A percentile compares a stretch with the other conserved stretches of the same genome.
Evolutionary conservation across 1,284 basidiomycete species (phyloP).

Genomic region (Pseudozyma pruni): DNA sequence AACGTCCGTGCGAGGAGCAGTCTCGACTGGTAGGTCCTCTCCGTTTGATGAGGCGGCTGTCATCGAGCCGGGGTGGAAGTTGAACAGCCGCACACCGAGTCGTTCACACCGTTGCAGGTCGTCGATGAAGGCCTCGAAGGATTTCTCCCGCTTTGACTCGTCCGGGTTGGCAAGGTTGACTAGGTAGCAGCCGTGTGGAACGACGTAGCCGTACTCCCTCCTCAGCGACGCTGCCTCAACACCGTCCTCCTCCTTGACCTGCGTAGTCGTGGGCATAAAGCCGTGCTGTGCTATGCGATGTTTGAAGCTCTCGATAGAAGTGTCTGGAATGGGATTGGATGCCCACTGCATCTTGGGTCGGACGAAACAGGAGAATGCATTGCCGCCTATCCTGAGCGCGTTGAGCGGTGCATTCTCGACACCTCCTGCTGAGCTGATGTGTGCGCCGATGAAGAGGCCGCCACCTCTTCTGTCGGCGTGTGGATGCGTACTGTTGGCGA

Average conservation of each 20-base stretch:
- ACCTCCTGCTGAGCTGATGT: constrained; percentile 82
- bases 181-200: constrained; percentile 86
- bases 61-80: constrained; percentile 77
- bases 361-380: constrained; percentile 83
- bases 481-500: not conserved
- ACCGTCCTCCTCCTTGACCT: constrained; percentile 1
- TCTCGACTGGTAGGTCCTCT: not conserved
- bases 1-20: constrained; percentile 71
- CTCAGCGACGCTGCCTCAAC: not conserved
- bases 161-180: constrained; percentile 87
- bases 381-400: constrained; percentile 75
- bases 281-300: constrained; percentile 13
- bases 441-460: constrained; percentile 74
- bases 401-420: constrained; percentile 79
- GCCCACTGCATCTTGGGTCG: constrained; percentile 85
- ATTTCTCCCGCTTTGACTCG: constrained; percentile 79
- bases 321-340: constrained; percentile 73
- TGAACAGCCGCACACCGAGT: constrained; percentile 80
- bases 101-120: constrained; percentile 83
- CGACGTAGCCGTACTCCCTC: constrained; percentile 69
- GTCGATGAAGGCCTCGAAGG: constrained; percentile 83
- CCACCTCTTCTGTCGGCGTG: constrained; percentile 14
- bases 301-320: constrained; percentile 69
- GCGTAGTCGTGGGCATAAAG: constrained; percentile 10
- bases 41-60: constrained; percentile 15